A percentile compares a stretch with the other conserved stretches of the same genome.
Evolutionary conservation across 805 yeast genomes (phyloP).

Genomic region (Saturnispora gosingensis): DNA sequence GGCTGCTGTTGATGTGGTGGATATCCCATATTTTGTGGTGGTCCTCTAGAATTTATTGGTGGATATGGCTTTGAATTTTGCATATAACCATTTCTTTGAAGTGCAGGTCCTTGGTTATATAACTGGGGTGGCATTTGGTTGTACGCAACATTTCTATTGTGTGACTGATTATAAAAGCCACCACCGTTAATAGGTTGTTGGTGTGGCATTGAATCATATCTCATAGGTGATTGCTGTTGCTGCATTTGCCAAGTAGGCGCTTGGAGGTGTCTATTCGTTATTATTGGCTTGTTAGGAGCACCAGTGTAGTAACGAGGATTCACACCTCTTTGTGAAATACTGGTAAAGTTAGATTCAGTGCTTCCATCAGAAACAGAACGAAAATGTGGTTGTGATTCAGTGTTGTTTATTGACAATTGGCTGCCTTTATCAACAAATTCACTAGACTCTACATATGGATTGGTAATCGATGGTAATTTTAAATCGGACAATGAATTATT

Average conservation of each 20-base stretch:
- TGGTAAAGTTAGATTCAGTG: conserved; percentile 53
- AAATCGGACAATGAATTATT: background rate
- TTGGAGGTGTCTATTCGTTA: background rate
- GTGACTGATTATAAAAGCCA: background rate
- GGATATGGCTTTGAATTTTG: conserved; percentile 3
- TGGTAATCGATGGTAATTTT: conserved; percentile 9
- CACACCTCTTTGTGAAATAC: conserved; percentile 68
- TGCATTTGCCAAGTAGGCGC: background rate
- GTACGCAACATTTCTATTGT: background rate
- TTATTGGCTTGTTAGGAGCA: conserved; percentile 12
- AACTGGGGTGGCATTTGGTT: background rate
- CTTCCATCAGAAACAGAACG: conserved; percentile 4
- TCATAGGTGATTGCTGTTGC: background rate
- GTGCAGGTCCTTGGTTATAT: conserved; percentile 13
- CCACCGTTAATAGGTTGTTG: background rate
- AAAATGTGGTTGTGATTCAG: background rate
- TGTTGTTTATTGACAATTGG: background rate
- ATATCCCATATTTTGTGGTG: background rate
- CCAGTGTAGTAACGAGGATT: conserved; percentile 47
- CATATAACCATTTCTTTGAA: conserved; percentile 6
- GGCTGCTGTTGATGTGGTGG: background rate
- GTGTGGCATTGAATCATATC: background rate
- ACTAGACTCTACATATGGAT: conserved; percentile 8
- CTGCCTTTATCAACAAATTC: background rate
- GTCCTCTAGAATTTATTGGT: background rate